Evolutionary conservation across 106 monocot genomes (phyloP).

Genomic region (Dactylorhiza incarnata): DNA sequence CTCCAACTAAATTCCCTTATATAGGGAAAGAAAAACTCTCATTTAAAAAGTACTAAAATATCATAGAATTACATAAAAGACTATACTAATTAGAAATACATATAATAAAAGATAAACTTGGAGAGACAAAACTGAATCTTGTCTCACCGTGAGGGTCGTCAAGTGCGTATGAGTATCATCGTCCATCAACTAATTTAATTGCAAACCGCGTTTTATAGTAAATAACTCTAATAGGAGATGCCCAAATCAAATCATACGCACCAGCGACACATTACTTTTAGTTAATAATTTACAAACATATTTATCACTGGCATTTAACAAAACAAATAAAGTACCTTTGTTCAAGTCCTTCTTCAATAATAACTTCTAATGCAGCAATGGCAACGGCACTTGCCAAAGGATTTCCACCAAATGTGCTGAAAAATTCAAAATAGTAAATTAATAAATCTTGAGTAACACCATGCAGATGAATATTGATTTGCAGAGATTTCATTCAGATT

Average conservation of each 20-base stretch:
- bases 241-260: neutral
- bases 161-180: no score
- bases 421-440: neutral
- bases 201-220: neutral
- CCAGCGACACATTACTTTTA: neutral
- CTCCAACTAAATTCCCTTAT: no score
- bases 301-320: neutral
- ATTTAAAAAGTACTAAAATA: no score
- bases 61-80: no score
- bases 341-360: conserved; percentile 73
- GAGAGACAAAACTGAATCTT: no score
- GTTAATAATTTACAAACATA: neutral
- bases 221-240: neutral
- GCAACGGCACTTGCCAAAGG: conserved; percentile 91
- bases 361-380: conserved; percentile 71
- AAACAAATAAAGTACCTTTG: conserved; percentile 43
- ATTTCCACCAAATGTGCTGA: conserved; percentile 98
- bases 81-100: no score
- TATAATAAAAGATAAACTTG: no score
- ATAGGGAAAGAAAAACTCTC: no score
- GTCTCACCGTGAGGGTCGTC: no score
- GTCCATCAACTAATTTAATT: no score
- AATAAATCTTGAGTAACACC: neutral
- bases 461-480: neutral
- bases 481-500: neutral